Conservation (phyloP, 768 basidiomycete species). For the Kwoniella dejecticola region DNA sequence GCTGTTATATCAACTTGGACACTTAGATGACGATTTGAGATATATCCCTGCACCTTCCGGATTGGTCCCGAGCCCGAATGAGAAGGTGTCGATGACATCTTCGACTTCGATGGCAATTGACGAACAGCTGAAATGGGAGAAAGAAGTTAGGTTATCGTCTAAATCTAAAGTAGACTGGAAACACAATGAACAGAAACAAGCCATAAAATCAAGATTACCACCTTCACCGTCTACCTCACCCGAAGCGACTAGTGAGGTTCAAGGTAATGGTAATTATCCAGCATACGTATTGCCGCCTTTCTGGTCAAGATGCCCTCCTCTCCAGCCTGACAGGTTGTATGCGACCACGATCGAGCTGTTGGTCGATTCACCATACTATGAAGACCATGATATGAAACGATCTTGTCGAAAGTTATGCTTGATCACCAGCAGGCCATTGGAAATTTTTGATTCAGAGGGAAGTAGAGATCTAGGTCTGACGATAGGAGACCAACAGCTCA, state of each 20-base stretch:
- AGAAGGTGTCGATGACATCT: too few relatives aligned
- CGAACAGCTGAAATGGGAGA: background rate
- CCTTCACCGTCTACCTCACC: slow-evolving; percentile 2
- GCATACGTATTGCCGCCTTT: slow-evolving; percentile 15
- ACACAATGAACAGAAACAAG: slow-evolving; percentile 5
- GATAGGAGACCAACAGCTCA: slow-evolving; percentile 11
- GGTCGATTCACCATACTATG: slow-evolving; percentile 6
- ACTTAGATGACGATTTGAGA: slow-evolving; percentile 27
- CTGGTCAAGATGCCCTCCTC: slow-evolving; percentile 25
- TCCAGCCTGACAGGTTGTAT: slow-evolving; percentile 13
- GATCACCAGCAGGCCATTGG: slow-evolving; percentile 29
- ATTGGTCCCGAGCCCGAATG: too few relatives aligned
- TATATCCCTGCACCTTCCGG: slow-evolving; percentile 10
- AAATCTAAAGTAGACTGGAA: background rate
- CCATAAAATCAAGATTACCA: slow-evolving; percentile 6
- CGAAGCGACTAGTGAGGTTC: background rate
- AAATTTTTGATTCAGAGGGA: slow-evolving; percentile 4
- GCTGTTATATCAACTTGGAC: slow-evolving; percentile 19
- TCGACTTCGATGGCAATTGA: too few relatives aligned
- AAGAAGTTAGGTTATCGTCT: background rate
- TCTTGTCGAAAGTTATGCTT: slow-evolving; percentile 26
- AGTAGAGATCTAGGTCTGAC: slow-evolving; percentile 6
- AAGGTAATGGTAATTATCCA: slow-evolving; percentile 20
- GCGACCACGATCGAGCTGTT: slow-evolving; percentile 23
- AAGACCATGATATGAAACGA: background rate